A percentile compares a stretch with the other conserved stretches of the same genome.
Evolutionary conservation across 805 yeast genomes (phyloP).

Genomic region (Candida argentea): DNA sequence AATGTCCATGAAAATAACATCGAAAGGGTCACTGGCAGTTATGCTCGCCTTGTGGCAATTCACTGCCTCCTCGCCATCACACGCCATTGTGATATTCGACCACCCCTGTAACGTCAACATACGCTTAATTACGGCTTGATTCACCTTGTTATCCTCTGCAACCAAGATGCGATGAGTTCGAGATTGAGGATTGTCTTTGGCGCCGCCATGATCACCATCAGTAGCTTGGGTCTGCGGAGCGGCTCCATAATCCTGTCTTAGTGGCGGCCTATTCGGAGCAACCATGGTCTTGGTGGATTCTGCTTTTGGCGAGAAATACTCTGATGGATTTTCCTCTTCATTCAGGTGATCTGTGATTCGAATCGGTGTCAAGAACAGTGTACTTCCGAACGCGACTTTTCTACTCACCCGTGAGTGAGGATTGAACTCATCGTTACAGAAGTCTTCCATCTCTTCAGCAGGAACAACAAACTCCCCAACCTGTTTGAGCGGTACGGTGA

Average conservation of each 20-base stretch:
- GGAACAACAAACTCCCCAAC: conserved; percentile 41
- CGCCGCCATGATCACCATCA: conserved; percentile 19
- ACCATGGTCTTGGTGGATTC: conserved; percentile 9
- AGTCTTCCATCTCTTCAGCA: conserved; percentile 25
- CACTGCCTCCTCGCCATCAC: conserved; percentile 87
- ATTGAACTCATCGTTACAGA: conserved; percentile 63
- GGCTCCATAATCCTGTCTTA: too few relatives aligned
- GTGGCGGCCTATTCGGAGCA: too few relatives aligned
- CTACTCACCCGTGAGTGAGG: conserved; percentile 41
- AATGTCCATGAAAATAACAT: conserved; percentile 89
- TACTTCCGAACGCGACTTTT: conserved; percentile 31
- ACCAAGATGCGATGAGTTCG: conserved; percentile 64
- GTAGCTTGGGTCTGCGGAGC: not conserved
- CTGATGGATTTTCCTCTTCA: not conserved
- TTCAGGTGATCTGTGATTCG: conserved; percentile 4
- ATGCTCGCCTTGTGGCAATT: conserved; percentile 45
- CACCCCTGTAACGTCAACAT: conserved; percentile 85
- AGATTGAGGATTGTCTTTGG: too few relatives aligned
- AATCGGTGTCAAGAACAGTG: not conserved
- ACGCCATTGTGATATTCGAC: conserved; percentile 60
- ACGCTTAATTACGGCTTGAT: conserved; percentile 86
- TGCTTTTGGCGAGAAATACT: not conserved
- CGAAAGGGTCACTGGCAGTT: conserved; percentile 36
- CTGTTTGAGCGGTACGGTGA: conserved; percentile 69
- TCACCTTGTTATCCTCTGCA: conserved; percentile 90